Base-by-base conservation (phyloP, 164 flowering plant genomes). In the Paratinospora sagittata region DNA sequence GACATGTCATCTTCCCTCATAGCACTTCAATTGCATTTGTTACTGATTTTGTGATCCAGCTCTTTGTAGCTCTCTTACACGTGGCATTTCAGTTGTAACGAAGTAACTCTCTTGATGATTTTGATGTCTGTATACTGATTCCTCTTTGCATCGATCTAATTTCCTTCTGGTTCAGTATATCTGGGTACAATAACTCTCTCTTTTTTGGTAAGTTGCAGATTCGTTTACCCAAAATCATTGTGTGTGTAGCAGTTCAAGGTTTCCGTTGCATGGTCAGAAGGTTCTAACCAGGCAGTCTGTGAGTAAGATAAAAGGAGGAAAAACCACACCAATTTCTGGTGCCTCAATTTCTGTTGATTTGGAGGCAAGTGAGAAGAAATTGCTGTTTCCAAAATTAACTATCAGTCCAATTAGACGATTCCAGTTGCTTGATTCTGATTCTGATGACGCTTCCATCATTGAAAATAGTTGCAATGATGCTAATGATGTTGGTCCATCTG, bases 391-490 rank as follows among this genome's bases (percentile, higher is more conserved):
- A 23, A 80, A 83, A 58, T 73, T 82, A 66, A 82, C 86, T 49
- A 62, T 77, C 62, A 89, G 97, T 70, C 97, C 98, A 72, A 80
- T 92, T 63, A 79, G 97, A 81, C 88, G 78, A 80, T 88, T 90
- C 71, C 91, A 85, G 83, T 77, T 92, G 75, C 69, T 95, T 81
- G 96, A 92, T 81, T 92, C 93, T 73, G 97, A 91, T 76, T 78
- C 85, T 17, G 95, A 91, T 77, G 96, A 87, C 69, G 79, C 85
- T 70, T 74, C 83, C 45, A 63, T 26, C 7, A 43, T 23, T 69
- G 79, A 75, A 63, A 73, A 75, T 72, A 60, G 34, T 16, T 63
- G 16, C 27, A 63, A 71, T 47, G 71, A 63, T 57, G 58, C 34
- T 67, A 64, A 39, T 68, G 66, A 61, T 65, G 55, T 39, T 67